phyloP scores from a whole-genome alignment of 495 filamentous ascomycete genomes.

The Lasiosphaeris hirsuta region DNA sequence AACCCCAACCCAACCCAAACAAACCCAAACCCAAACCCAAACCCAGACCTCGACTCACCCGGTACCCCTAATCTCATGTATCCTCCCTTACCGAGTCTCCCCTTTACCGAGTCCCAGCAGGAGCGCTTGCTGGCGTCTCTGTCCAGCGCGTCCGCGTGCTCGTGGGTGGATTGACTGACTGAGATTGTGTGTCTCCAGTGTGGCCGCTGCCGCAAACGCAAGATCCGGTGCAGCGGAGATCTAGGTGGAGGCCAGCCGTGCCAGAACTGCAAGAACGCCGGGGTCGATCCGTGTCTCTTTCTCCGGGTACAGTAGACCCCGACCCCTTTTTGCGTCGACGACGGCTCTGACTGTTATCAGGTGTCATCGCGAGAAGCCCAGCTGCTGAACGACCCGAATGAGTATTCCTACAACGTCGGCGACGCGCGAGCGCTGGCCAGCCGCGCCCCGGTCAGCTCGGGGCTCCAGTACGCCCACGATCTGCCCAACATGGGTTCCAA shows the following conservation, averaged over 20 bases:
- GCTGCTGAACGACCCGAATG: slow-evolving; percentile 33
- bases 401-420: slow-evolving; percentile 40
- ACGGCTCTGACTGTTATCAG: slow-evolving; percentile 30
- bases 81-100: background rate
- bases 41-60: no score
- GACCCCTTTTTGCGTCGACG: background rate
- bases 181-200: slow-evolving; percentile 54
- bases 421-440: slow-evolving; percentile 38
- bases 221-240: slow-evolving; percentile 95
- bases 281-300: slow-evolving; percentile 69
- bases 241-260: slow-evolving; percentile 71
- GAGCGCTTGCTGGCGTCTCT: no score
- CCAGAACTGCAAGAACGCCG: slow-evolving; percentile 74
- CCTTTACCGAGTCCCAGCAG: background rate
- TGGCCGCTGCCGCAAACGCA: slow-evolving; percentile 83
- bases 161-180: slow-evolving; percentile 4
- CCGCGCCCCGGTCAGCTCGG: slow-evolving; percentile 27
- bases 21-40: no score
- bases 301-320: slow-evolving; percentile 56
- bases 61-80: background rate
- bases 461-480: slow-evolving; percentile 28
- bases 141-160: no score
- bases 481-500: slow-evolving; percentile 24
- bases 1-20: no score
- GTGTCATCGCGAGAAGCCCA: slow-evolving; percentile 47